Percentiles rank a stretch among this genome's conserved stretches.
phyloP scores from a whole-genome alignment of 768 basidiomycete genomes.

The Rhizopogon sp. region DNA sequence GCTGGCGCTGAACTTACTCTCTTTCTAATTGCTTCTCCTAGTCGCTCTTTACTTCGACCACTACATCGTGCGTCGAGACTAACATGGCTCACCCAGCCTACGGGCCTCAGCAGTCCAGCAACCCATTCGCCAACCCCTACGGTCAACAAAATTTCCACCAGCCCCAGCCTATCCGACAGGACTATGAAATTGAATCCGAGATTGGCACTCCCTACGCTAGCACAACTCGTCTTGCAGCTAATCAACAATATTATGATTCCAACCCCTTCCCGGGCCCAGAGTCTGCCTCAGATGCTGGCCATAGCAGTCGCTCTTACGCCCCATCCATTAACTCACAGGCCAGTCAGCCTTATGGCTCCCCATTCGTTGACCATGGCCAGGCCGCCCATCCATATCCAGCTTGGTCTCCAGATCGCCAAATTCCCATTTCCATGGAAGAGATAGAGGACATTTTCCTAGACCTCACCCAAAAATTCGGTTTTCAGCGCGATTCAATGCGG shows the following conservation, averaged over 20 bases:
- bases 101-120: slow-evolving; percentile 28
- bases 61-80: slow-evolving; percentile 4
- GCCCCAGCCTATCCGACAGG: slow-evolving; percentile 29
- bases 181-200: slow-evolving; percentile 46
- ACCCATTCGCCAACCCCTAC: slow-evolving; percentile 23
- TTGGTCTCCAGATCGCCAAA: slow-evolving; percentile 89
- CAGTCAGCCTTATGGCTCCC: slow-evolving; percentile 53
- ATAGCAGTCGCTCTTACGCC: slow-evolving; percentile 40
- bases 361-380: slow-evolving; percentile 52
- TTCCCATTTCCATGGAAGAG: slow-evolving; percentile 96
- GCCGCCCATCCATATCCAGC: slow-evolving; percentile 83
- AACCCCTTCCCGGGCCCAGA: slow-evolving; percentile 13
- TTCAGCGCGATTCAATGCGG: slow-evolving; percentile 93
- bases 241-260: slow-evolving; percentile 29
- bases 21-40: slow-evolving; percentile 10
- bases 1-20: slow-evolving; percentile 21
- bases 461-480: slow-evolving; percentile 97
- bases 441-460: slow-evolving; percentile 99
- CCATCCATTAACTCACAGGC: slow-evolving; percentile 59
- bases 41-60: slow-evolving; percentile 14
- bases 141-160: slow-evolving; percentile 12
- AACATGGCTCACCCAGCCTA: slow-evolving; percentile 34
- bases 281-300: slow-evolving; percentile 25
- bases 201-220: slow-evolving; percentile 54
- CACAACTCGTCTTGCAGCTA: slow-evolving; percentile 49